phyloP scores from a whole-genome alignment of 2,329 filamentous ascomycete species.

The Pseudogymnoascus verrucosus region DNA sequence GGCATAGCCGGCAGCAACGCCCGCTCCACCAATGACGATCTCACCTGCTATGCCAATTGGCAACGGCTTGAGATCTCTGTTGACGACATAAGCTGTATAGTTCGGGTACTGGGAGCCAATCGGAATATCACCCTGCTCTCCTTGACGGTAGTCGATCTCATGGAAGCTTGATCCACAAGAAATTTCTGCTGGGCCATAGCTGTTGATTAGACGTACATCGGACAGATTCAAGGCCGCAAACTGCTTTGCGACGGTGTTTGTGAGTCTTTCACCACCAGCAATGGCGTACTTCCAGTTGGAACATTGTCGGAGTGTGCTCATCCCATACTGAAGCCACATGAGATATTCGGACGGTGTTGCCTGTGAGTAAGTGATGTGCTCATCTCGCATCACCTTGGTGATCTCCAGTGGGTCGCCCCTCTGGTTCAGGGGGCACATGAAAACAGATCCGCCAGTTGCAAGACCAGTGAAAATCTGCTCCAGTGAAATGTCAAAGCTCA shows the following conservation, averaged over 20 bases:
- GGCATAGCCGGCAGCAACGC: slow-evolving; percentile 31
- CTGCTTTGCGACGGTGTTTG: slow-evolving; percentile 18
- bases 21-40: slow-evolving; percentile 33
- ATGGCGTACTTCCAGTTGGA: slow-evolving; percentile 19
- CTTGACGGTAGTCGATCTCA: slow-evolving; percentile 19
- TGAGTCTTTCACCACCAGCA: slow-evolving; percentile 23
- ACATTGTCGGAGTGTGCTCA: neutral
- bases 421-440: slow-evolving; percentile 11
- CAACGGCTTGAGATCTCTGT: slow-evolving; percentile 29
- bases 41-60: slow-evolving; percentile 37
- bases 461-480: slow-evolving; percentile 17
- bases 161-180: slow-evolving; percentile 15
- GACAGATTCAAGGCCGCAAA: slow-evolving; percentile 16
- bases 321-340: slow-evolving; percentile 13
- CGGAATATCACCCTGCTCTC: neutral
- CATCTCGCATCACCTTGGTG: slow-evolving; percentile 13
- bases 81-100: slow-evolving; percentile 32
- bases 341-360: slow-evolving; percentile 22
- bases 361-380: slow-evolving; percentile 17
- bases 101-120: slow-evolving; percentile 14
- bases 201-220: slow-evolving; percentile 15
- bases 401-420: slow-evolving; percentile 17
- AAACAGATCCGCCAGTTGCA: slow-evolving; percentile 14
- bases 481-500: slow-evolving; percentile 18
- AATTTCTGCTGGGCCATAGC: slow-evolving; percentile 20